Evolutionary conservation across 257 asterid species (phyloP).

Genomic region (Paulownia fortunei): DNA sequence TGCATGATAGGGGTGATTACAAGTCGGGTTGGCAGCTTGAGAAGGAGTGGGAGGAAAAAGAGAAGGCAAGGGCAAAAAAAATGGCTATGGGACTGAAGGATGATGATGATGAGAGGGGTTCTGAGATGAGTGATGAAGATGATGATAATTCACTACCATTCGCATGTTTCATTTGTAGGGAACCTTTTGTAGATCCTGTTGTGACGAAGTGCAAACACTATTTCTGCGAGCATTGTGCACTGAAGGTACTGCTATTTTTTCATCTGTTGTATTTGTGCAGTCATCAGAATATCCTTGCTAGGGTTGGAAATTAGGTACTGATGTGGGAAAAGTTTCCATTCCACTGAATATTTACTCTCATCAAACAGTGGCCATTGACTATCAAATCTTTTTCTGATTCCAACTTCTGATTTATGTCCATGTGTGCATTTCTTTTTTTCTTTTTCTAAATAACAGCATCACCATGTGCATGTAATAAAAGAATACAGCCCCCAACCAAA

Average conservation of each 20-base stretch:
- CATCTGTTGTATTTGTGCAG: conserved; percentile 13
- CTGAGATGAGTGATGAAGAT: conserved; percentile 69
- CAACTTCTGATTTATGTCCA: not conserved
- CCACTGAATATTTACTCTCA: not conserved
- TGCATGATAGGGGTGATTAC: conserved; percentile 98
- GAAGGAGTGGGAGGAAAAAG: conserved; percentile 90
- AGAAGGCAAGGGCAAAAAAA: conserved; percentile 69
- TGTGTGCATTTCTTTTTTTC: not conserved
- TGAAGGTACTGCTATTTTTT: conserved; percentile 59
- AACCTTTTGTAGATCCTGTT: conserved; percentile 88
- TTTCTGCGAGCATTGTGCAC: conserved; percentile 95
- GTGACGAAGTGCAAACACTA: conserved; percentile 95
- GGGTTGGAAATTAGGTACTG: not conserved
- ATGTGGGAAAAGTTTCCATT: not conserved
- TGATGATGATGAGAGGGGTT: conserved; percentile 58
- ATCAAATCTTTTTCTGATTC: not conserved
- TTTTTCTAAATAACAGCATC: not conserved
- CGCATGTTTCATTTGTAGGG: conserved; percentile 94
- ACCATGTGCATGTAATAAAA: no score
- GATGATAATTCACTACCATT: conserved; percentile 80
- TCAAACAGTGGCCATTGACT: not conserved
- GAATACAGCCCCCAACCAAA: not conserved
- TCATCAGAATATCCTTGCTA: not conserved
- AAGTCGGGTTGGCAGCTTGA: conserved; percentile 98
- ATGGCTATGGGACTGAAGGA: conserved; percentile 63